Base-by-base conservation (phyloP, 495 filamentous ascomycete genomes). In the Friedmanniomyces simplex region DNA sequence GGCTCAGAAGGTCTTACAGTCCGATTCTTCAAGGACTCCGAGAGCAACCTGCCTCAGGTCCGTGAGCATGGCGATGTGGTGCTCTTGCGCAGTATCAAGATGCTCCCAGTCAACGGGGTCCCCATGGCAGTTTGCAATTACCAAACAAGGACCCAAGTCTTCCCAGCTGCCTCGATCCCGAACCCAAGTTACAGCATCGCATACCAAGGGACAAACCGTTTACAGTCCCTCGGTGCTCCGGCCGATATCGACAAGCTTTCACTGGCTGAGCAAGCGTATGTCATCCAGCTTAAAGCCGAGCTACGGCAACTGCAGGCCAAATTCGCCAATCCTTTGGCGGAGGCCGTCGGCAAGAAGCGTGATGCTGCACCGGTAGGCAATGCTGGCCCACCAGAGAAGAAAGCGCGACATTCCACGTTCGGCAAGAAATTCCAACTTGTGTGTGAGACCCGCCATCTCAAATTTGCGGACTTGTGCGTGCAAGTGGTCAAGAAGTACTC, bases 401-500 rank as follows among this genome's bases (percentile, higher is more conserved):
- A 24, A 13, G 32, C 22, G 12, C 24, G 18, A 16, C 22, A 22
- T 3, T 52, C 52, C 1, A 18, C 30, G 1, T 43, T 57, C 20
- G 58, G 57, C 14, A 16, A 13, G 2, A 64, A 64, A 22, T 60
- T 53, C 36, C 47, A 42, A 6, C 18, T 47, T 11, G 32, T 64
- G 11, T 12, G 18, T 7, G 61, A 64, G 8, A 16, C 58, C 11
- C 57, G 49, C n/a, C 52, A 60, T 26, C 12, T 7, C 8, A 36
- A 25, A 11, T 63, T 59, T 30, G 37, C 52, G 8, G 83, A 96
- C 68, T 60, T 95, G 7, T 68, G 89, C 18, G 89, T 82, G n/a
- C 78, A 91, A 66, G 82, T 96, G 2, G 75, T 89, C 45, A 87
- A 81, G 60, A 76, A 81, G 0, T 84, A 80, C 47, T 76, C 46